These are phyloP conservation scores for Neofusicoccum kwambonambiense DNA, from an alignment of 2,329 filamentous ascomycete species.

Conservation along the genomic window DNA sequence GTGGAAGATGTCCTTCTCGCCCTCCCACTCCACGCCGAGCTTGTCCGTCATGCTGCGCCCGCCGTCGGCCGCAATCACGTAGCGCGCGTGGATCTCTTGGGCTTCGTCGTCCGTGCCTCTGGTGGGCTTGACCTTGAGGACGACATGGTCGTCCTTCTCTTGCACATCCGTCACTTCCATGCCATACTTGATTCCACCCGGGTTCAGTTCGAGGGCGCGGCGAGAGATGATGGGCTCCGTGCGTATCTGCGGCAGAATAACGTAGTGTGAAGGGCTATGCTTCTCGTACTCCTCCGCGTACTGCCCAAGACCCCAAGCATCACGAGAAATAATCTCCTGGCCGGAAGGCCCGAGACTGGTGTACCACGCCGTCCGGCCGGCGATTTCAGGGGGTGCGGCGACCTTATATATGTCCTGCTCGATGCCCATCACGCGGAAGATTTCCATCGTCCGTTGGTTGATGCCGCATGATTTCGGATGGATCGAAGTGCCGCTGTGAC, in stretches of 20 bases:
- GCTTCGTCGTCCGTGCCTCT: not conserved
- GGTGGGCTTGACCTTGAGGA: conserved; percentile 21
- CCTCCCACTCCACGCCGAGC: conserved; percentile 31
- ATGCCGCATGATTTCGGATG: conserved; percentile 34
- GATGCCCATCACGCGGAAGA: conserved; percentile 32
- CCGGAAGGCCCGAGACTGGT: conserved; percentile 26
- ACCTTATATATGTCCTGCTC: conserved; percentile 29
- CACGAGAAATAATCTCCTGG: conserved; percentile 25
- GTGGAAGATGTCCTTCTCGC: conserved; percentile 32
- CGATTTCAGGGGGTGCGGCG: conserved; percentile 21
- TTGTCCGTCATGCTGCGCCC: conserved; percentile 30
- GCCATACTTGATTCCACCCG: conserved; percentile 27
- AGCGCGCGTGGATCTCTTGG: conserved; percentile 24
- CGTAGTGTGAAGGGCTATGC: conserved; percentile 30
- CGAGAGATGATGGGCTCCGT: conserved; percentile 32
- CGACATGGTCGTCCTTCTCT: conserved; percentile 22
- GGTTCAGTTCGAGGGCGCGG: conserved; percentile 32
- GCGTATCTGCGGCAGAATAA: conserved; percentile 36
- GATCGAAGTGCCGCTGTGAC: conserved; percentile 32
- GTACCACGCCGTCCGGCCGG: conserved; percentile 32
- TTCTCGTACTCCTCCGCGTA: conserved; percentile 3
- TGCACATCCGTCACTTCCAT: conserved; percentile 28
- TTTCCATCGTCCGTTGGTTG: conserved; percentile 30
- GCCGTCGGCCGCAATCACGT: conserved; percentile 36
- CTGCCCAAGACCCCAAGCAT: conserved; percentile 1